Evolutionary conservation across 1,139 yeast species (phyloP).

Genomic region (Candida freyschussii): DNA sequence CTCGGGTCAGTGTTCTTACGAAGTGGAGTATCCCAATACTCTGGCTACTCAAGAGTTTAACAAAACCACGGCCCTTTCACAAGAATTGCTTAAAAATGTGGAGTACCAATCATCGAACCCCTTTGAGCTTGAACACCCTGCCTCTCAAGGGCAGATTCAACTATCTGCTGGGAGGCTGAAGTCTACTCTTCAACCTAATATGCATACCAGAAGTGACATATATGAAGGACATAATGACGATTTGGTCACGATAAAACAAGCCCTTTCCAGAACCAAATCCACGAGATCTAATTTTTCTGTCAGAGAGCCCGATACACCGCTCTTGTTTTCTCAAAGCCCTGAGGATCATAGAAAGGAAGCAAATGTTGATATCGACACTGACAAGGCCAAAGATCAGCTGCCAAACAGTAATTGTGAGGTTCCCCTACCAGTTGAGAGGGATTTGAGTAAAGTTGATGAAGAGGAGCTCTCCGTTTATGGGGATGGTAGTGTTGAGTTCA

Average conservation of each 20-base stretch:
- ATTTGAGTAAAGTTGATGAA: no score
- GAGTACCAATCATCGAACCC: constrained; percentile 8
- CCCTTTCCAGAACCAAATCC: constrained; percentile 12
- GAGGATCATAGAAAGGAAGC: not conserved
- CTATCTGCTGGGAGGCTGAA: no score
- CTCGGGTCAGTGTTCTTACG: no score
- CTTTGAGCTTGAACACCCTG: constrained; percentile 7
- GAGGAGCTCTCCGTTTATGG: constrained; percentile 1
- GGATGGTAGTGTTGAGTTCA: constrained; percentile 2
- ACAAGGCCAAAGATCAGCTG: constrained; percentile 4
- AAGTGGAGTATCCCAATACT: no score
- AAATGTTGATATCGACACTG: not conserved
- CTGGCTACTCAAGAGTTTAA: no score
- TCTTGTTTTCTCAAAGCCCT: constrained; percentile 16
- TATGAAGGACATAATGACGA: constrained; percentile 2
- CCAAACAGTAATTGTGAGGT: not conserved
- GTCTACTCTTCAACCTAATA: no score
- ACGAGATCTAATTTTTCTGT: constrained; percentile 1
- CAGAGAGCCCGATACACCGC: constrained; percentile 9
- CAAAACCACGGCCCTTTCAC: no score
- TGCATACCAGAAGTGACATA: no score
- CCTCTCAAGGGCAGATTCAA: no score
- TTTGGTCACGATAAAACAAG: constrained; percentile 6
- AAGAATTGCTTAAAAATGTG: constrained; percentile 4
- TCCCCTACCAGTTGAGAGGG: not conserved